Percentiles rank a stretch among this genome's conserved stretches.
These are phyloP conservation scores for Cantharellus anzutake DNA, from an alignment of 768 basidiomycete species.

Conservation along the genomic window DNA sequence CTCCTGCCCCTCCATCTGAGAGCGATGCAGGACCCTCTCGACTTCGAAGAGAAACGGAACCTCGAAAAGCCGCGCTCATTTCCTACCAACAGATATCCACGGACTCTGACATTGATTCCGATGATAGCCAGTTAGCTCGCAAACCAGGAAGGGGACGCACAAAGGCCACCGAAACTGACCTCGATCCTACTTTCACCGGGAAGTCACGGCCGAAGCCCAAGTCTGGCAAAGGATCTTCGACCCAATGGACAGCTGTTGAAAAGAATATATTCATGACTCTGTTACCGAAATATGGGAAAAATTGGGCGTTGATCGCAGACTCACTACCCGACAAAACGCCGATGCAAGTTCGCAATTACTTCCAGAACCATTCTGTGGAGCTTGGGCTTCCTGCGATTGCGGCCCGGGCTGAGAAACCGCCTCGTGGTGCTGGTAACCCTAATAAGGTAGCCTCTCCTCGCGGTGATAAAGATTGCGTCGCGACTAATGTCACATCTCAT, in stretches of 20 bases:
- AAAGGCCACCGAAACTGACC: background rate
- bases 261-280: background rate
- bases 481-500: background rate
- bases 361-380: constrained; percentile 1
- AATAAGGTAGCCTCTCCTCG: background rate
- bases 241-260: background rate
- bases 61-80: background rate
- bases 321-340: background rate
- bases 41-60: background rate
- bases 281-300: background rate
- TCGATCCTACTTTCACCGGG: background rate
- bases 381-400: constrained; percentile 1
- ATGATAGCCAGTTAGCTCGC: background rate
- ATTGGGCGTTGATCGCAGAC: constrained; percentile 1
- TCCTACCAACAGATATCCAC: background rate
- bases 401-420: background rate
- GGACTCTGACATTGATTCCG: background rate
- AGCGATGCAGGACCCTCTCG: background rate
- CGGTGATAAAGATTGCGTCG: background rate
- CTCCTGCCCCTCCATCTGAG: background rate
- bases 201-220: background rate
- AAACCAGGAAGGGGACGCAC: background rate
- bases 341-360: constrained; percentile 1
- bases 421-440: background rate
- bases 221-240: background rate